Percentiles rank a stretch among this genome's conserved stretches.
Conservation (phyloP, 176 grass and related monocot species). For the Panicum miliaceum region DNA sequence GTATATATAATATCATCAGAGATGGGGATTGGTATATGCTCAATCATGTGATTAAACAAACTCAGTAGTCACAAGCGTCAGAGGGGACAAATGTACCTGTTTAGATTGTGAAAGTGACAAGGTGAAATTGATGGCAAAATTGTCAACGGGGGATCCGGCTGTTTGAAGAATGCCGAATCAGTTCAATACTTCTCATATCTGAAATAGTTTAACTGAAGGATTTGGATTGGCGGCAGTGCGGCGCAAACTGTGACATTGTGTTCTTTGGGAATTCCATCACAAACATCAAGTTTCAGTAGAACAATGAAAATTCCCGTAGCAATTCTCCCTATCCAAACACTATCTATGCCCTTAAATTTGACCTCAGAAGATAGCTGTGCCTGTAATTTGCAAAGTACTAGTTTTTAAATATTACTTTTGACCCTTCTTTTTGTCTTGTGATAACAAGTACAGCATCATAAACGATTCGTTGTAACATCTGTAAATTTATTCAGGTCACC, state of each 20-base stretch:
- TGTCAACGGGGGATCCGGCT: constrained; percentile 21
- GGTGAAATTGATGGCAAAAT: constrained; percentile 18
- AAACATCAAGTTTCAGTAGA: too few relatives aligned
- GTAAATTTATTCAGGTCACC: too few relatives aligned
- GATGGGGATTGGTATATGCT: constrained; percentile 26
- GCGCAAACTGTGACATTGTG: not conserved
- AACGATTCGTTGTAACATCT: too few relatives aligned
- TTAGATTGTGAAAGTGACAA: constrained; percentile 36
- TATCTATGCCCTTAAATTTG: too few relatives aligned
- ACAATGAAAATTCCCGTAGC: too few relatives aligned
- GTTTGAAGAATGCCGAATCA: not conserved
- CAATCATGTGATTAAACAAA: constrained; percentile 34
- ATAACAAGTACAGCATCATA: too few relatives aligned
- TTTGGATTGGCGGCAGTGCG: too few relatives aligned
- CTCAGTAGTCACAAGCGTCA: not conserved
- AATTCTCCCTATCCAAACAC: too few relatives aligned
- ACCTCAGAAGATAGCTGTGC: too few relatives aligned
- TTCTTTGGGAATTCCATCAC: not conserved
- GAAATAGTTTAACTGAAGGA: not conserved
- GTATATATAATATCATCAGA: constrained; percentile 1
- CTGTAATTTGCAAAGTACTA: too few relatives aligned
- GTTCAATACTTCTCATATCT: not conserved
- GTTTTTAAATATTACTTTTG: too few relatives aligned
- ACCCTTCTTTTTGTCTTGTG: too few relatives aligned
- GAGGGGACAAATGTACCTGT: constrained; percentile 32